Evolutionary conservation across 139 green algal genomes (phyloP).

Genomic region (Raphidocelis subcapitata): DNA sequence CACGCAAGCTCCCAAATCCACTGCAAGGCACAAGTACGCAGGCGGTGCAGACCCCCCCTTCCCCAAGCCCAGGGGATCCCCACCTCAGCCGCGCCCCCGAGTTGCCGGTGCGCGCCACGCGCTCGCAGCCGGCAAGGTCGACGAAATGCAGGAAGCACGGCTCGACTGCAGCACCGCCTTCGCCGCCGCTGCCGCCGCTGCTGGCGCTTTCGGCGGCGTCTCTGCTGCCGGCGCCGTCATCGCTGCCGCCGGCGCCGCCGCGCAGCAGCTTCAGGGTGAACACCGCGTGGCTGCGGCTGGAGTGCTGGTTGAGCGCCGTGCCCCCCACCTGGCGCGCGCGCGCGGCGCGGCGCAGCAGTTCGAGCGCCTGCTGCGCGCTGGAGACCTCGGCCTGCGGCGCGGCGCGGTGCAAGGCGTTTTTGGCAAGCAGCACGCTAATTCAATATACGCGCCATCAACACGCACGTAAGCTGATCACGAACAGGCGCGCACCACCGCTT

Average conservation of each 20-base stretch:
- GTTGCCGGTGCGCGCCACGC: conserved; percentile 66
- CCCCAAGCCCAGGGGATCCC: not conserved
- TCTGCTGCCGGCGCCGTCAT: not conserved
- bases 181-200: too few relatives aligned
- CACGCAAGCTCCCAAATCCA: too few relatives aligned
- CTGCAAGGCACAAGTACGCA: too few relatives aligned
- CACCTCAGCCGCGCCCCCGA: conserved; percentile 65
- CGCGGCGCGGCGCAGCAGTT: conserved; percentile 39
- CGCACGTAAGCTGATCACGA: not conserved
- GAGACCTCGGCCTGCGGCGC: conserved; percentile 32
- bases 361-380: conserved; percentile 43
- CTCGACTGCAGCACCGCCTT: conserved; percentile 11
- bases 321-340: conserved; percentile 49
- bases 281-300: conserved; percentile 74
- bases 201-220: too few relatives aligned
- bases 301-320: conserved; percentile 71
- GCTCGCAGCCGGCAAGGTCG: conserved; percentile 78
- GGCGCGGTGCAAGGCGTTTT: not conserved
- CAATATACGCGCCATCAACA: not conserved
- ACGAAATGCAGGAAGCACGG: conserved; percentile 80
- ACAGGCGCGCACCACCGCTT: too few relatives aligned
- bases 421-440: not conserved
- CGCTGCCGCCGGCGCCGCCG: not conserved
- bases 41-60: too few relatives aligned
- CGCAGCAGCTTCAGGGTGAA: conserved; percentile 55